Base-by-base conservation (phyloP, 2,329 filamentous ascomycete genomes). In the Colletotrichum plurivorum region DNA sequence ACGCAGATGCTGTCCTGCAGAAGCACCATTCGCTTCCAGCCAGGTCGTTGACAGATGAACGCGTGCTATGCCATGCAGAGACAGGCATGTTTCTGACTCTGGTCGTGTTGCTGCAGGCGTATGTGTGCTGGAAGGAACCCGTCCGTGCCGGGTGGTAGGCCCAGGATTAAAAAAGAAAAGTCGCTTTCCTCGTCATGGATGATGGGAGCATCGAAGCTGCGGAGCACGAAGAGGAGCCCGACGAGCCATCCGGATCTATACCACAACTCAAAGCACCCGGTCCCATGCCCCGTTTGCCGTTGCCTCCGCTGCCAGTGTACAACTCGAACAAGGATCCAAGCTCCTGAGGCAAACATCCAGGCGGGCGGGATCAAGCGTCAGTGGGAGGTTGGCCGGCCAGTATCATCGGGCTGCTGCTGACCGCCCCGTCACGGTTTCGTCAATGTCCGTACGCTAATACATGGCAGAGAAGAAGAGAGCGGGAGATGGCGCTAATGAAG, bases 1-100 rank as follows among this genome's bases (percentile, higher is more conserved):
- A 67, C 62, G 65, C 59, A 63, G 45, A 43, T 25, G 20, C 31
- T 36, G 31, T 51, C 59, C 48, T 63, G 67, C 67, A 69, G 62
- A 59, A 63, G 41, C 54, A 22, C 45, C 22, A 43, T 27, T 36
- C 31, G 31, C 31, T 20, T 18, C 46, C 65, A 15, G 53, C 41
- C 39, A 20, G n/a, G 39, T 31, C 41, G 53, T 68, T 68, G 61
- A 36, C n/a, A 41, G 31, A n/a, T n/a, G 46, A 48, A 5, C 31
- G 31, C 31, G 31, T 49, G 39, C 18, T 9, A 36, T 25, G 46
- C 27, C 39, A 27, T 54, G 65, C 53, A 16, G 53, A 31, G 15
- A 52, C 53, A 63, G 39, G 22, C 36, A n/a, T 25, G 9, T 31
- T 13, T 31, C n/a, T 54, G 22, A 20, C 16, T 31, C n/a, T 54